Percentiles rank a stretch among this genome's conserved stretches.
Evolutionary conservation across 345 rosid genomes (phyloP).

Genomic region (Adansonia digitata): DNA sequence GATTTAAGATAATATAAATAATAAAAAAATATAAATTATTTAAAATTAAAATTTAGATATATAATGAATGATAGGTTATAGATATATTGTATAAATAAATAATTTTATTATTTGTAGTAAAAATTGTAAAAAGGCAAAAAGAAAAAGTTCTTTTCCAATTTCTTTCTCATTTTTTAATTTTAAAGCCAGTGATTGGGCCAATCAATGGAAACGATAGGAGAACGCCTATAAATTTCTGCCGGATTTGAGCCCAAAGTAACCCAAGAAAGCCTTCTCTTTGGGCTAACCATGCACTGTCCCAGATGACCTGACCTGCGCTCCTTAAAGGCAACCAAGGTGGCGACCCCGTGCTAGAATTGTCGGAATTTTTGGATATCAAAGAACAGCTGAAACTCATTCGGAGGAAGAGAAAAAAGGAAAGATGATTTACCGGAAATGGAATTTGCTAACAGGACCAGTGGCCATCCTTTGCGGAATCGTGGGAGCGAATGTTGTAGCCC

Average conservation of each 20-base stretch:
- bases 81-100: too few relatives aligned
- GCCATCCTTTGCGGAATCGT: constrained; percentile 57
- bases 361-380: too few relatives aligned
- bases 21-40: too few relatives aligned
- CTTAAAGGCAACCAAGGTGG: background rate
- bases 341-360: too few relatives aligned
- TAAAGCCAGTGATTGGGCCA: background rate
- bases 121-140: too few relatives aligned
- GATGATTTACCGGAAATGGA: constrained; percentile 94
- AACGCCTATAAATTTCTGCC: background rate
- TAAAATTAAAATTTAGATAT: too few relatives aligned
- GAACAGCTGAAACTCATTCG: background rate
- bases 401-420: background rate
- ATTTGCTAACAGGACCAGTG: constrained; percentile 76
- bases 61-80: too few relatives aligned
- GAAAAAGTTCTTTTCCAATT: too few relatives aligned
- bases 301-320: background rate
- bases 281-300: background rate
- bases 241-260: background rate
- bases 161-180: too few relatives aligned
- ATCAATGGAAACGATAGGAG: background rate
- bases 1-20: too few relatives aligned
- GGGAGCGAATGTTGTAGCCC: constrained; percentile 47
- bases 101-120: too few relatives aligned
- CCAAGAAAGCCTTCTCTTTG: too few relatives aligned